Base-by-base conservation (phyloP, 192 early-diverging fungal species). In the Haplosporangium gracile region DNA sequence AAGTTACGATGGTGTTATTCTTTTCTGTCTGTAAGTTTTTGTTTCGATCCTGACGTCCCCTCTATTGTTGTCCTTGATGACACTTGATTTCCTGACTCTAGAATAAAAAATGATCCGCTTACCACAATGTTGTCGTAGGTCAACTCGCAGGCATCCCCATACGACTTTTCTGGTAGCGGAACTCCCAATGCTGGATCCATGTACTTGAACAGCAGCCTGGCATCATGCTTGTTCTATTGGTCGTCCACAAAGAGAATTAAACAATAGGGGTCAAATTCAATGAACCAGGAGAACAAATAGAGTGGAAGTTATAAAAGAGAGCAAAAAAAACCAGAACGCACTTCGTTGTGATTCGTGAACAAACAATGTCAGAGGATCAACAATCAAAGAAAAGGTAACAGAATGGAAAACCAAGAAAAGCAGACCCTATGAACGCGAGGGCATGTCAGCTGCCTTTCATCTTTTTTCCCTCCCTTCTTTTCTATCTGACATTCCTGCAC, bases 91-190 rank as follows among this genome's bases (percentile, higher is more conserved):
- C 9, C 11, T 32, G 60, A 29, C 4, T 32, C 29, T 10, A 34
- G 13, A 32, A 65, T 5, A 26, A 32, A 24, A 60, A 15, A 29
- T 43, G 22, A 53, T 45, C 49, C 47, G 80, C 88, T 75, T 87
- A 95, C 95, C 90, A 91, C 92, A 24, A 99, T 55, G 70, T 95
- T 96, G 34, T 92, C 88, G 78, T 83, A 90, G 16, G 96, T 97
- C 65, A 97, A 86, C 22, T 94, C 96, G 84, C 98, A 99, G 75
- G 93, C 90, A 34, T 96, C 97, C 43, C 96, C 97, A 88, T 99
- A 99, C 57, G 94, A 96, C 78, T 95, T 93, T 89, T 99, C 98
- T 13, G 98, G 98, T 69, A 99, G 89, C 49, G 91, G 91, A 2
- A 93, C 89, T 13, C 98, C 97, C 47, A 99, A 83, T 20, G 80